Evolutionary conservation across 2,329 filamentous ascomycete genomes (phyloP), one percentile per base, ranked within the genome.

Genomic region (Neurospora crassa): DNA sequence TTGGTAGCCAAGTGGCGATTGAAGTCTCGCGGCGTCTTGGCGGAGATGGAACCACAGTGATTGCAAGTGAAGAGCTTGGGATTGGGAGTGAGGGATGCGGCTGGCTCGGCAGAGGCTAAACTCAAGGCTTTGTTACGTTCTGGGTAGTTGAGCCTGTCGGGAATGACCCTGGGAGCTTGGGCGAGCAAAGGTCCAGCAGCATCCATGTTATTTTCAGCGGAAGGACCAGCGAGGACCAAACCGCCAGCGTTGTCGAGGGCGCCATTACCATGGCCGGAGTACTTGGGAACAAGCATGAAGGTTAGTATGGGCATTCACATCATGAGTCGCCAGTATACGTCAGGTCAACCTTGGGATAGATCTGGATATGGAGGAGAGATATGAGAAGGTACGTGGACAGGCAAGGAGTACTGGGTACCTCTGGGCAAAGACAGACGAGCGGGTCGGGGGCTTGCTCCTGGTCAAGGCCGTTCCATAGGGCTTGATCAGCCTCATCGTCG

Each of bases 121-220:
- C 7, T 4, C 6, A 2, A 34, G 6, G 3, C 24, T 2, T 63
- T 1, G 1, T 1, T 0, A 63, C 24, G 34, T 0, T 2, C 7
- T 29, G 5, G 3, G 1, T 12, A 5, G 24, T 12, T 18, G 12
- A 0, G 5, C 7, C 0, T 4, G 14, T 10, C 18, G 53, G 3
- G 18, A 34, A 1, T 2, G 0, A 0, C 7, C 8, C 53, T 24
- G 2, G 2, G 0, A 18, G 24, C 12, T 18, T 14, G 14, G 2
- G 4, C 0, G 2, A 63, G 16, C 24, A 0, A 34, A 2, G 10
- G 24, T 18, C 1, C 34, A 37, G 34, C 34, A 2, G 8, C 6
- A 8, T 0, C 34, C 34, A 37, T 37, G 34, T 37, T 37, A 7
- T 37, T 37, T 37, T 10, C 12, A 53, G 5, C 12, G 0, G 24